Evolutionary conservation across 257 asterid species (phyloP).

Genomic region (Forsythia viridissima): DNA sequence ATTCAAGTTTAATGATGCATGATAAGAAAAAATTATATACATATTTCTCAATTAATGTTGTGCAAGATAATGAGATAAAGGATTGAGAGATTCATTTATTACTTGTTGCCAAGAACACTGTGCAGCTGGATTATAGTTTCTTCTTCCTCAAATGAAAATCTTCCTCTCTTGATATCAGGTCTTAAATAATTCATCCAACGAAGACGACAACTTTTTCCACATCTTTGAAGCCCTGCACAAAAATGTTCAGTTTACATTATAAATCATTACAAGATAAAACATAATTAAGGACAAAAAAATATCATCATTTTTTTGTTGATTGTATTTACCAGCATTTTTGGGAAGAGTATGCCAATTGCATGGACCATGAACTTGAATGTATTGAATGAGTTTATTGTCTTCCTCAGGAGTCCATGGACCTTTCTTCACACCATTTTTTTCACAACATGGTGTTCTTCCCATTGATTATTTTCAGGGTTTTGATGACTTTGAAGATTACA

Average conservation of each 20-base stretch:
- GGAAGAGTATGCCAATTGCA: slow-evolving; percentile 35
- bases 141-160: slow-evolving; percentile 33
- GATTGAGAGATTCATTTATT: background rate
- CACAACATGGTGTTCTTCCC: slow-evolving; percentile 32
- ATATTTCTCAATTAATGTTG: background rate
- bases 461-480: slow-evolving; percentile 3
- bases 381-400: slow-evolving; percentile 24
- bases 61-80: background rate
- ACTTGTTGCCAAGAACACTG: slow-evolving; percentile 37
- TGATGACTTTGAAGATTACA: background rate
- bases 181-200: slow-evolving; percentile 24
- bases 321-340: slow-evolving; percentile 25
- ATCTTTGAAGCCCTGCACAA: slow-evolving; percentile 20
- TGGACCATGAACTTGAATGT: slow-evolving; percentile 30
- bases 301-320: no score
- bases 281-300: background rate
- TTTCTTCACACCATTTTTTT: slow-evolving; percentile 27
- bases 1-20: background rate
- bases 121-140: slow-evolving; percentile 33
- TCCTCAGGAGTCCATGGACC: slow-evolving; percentile 38
- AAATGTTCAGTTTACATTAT: background rate
- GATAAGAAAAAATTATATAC: background rate
- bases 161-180: slow-evolving; percentile 28
- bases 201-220: slow-evolving; percentile 25
- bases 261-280: background rate